These are phyloP conservation scores for Leccinellum rugosiceps DNA, from an alignment of 768 basidiomycete species.

Conservation along the genomic window DNA sequence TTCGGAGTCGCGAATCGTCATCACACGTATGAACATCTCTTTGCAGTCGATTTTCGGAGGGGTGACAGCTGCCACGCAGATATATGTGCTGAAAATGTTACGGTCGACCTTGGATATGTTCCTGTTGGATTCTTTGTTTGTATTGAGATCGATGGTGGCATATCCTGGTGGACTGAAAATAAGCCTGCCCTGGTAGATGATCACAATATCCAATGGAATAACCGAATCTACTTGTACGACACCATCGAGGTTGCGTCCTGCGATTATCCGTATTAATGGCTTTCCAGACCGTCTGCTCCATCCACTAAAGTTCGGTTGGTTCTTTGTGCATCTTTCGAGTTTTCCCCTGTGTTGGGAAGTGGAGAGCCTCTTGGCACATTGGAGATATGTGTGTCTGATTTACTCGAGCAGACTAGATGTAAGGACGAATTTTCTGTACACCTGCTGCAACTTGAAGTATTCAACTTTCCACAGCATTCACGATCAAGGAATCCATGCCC, in stretches of 20 bases:
- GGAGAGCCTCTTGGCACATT: neutral
- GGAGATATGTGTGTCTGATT: neutral
- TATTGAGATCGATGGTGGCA: neutral
- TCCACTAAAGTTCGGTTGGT: neutral
- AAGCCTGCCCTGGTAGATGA: neutral
- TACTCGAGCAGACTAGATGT: neutral
- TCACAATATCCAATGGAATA: neutral
- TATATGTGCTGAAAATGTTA: conserved; percentile 5
- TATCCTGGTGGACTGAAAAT: neutral
- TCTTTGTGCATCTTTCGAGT: conserved; percentile 4
- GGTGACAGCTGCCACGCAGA: neutral
- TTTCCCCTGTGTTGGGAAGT: neutral
- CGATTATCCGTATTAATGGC: neutral
- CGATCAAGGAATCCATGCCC: neutral
- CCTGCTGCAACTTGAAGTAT: neutral
- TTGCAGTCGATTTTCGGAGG: too few species aligned
- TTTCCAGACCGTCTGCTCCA: neutral
- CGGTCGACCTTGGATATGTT: neutral
- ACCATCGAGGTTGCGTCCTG: neutral
- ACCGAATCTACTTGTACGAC: neutral
- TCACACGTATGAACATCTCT: neutral
- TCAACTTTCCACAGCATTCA: neutral
- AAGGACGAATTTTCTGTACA: neutral
- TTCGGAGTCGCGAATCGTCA: neutral
- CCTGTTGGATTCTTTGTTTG: conserved; percentile 12